Conservation (phyloP, 305 asterid genomes). For the Fraxinus dipetala region DNA sequence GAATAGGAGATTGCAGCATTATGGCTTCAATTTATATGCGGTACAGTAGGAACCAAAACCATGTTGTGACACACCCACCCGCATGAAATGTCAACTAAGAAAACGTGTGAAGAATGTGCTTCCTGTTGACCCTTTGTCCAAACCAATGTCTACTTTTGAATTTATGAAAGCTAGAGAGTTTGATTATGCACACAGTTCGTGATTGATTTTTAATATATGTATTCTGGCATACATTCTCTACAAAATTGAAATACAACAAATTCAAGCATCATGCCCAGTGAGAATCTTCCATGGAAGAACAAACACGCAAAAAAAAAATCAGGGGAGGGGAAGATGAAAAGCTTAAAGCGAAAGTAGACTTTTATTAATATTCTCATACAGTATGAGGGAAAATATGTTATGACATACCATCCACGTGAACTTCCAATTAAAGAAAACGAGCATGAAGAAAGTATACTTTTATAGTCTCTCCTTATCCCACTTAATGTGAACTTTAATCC, state of each 20-base stretch:
- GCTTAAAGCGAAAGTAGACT: background rate
- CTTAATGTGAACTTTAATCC: background rate
- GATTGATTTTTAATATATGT: background rate
- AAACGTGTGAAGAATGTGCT: background rate
- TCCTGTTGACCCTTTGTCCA: background rate
- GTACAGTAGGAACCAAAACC: background rate
- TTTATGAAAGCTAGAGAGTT: background rate
- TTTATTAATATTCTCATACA: background rate
- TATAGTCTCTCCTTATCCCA: background rate
- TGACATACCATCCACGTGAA: background rate
- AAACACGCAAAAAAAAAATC: background rate
- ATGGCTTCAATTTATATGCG: background rate
- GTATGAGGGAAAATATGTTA: background rate
- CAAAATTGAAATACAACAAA: background rate
- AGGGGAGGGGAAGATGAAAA: background rate
- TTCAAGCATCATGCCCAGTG: background rate
- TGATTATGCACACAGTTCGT: background rate
- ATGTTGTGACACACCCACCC: background rate
- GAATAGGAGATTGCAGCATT: background rate
- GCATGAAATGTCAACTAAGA: background rate
- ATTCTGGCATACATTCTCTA: background rate
- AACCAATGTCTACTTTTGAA: background rate
- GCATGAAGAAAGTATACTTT: background rate
- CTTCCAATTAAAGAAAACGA: background rate
- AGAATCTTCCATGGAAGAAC: background rate